phyloP scores from a whole-genome alignment of 2,329 filamentous ascomycete species.

The Ophiostoma perfectum region DNA sequence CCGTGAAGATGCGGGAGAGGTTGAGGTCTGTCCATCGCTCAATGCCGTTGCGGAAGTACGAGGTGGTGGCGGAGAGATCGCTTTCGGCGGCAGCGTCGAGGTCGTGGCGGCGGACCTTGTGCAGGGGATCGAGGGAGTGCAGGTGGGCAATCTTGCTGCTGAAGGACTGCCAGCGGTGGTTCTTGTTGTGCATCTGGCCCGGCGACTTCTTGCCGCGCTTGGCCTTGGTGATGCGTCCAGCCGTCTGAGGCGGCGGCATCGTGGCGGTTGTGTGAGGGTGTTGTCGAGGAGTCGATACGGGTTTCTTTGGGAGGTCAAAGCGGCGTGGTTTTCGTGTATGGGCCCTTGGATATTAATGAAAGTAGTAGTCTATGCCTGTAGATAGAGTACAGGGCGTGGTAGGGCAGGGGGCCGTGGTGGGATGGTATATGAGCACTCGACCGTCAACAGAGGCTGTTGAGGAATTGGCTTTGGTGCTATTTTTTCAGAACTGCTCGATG shows the following conservation, averaged over 20 bases:
- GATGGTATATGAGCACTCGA: background rate
- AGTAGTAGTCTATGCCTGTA: background rate
- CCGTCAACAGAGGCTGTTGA: constrained; percentile 8
- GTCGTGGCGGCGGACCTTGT: constrained; percentile 78
- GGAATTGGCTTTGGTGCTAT: constrained; percentile 13
- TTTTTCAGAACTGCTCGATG: constrained; percentile 15
- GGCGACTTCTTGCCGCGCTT: constrained; percentile 59
- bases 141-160: constrained; percentile 83
- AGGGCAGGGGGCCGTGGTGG: background rate
- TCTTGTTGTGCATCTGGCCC: constrained; percentile 58
- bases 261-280: background rate
- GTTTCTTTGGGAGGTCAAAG: background rate
- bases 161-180: constrained; percentile 88
- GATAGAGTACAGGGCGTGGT: background rate
- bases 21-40: constrained; percentile 91
- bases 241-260: constrained; percentile 57
- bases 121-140: constrained; percentile 83
- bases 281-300: background rate
- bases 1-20: constrained; percentile 71
- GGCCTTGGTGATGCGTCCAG: constrained; percentile 63
- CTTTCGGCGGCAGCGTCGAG: constrained; percentile 59
- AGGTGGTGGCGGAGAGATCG: constrained; percentile 70
- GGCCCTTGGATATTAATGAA: background rate
- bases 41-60: constrained; percentile 77
- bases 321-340: background rate